A percentile compares a stretch with the other conserved stretches of the same genome.
Evolutionary conservation across 139 green algal species (phyloP).

Genomic region (Micromonas commoda): DNA sequence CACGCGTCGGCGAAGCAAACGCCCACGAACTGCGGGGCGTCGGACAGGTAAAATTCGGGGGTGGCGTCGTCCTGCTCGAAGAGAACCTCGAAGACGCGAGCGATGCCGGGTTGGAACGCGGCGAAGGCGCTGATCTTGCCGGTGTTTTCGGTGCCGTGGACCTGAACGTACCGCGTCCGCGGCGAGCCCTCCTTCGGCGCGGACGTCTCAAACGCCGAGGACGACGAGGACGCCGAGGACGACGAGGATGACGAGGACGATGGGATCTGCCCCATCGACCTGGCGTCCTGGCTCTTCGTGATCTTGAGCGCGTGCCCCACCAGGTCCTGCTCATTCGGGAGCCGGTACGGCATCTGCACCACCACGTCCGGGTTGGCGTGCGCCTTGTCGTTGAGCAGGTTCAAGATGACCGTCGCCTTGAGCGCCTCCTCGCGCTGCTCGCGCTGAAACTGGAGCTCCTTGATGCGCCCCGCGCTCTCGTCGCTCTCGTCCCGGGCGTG

Average conservation of each 20-base stretch:
- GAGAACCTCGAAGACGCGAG: neutral
- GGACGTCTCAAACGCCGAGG: too few relatives aligned
- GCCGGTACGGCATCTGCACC: constrained; percentile 3
- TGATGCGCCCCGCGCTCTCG: neutral
- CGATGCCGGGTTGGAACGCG: neutral
- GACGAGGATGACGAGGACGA: neutral
- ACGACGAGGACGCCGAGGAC: too few relatives aligned
- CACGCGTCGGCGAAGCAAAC: neutral
- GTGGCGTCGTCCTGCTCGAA: neutral
- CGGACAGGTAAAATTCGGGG: constrained; percentile 10
- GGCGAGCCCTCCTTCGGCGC: neutral
- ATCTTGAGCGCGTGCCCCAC: neutral
- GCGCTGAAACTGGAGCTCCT: neutral
- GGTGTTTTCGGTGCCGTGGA: neutral
- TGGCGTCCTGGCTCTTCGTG: neutral
- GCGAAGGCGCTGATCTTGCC: neutral
- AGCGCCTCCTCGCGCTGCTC: neutral
- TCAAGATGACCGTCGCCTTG: constrained; percentile 11
- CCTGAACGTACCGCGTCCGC: neutral
- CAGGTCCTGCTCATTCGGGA: neutral
- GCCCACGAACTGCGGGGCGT: neutral
- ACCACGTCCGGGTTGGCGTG: neutral
- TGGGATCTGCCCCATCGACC: neutral
- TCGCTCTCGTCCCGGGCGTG: neutral
- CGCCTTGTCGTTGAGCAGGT: neutral